These are phyloP conservation scores for Colletotrichum plurivorum DNA, from an alignment of 2,329 filamentous ascomycete species.

Conservation along the genomic window DNA sequence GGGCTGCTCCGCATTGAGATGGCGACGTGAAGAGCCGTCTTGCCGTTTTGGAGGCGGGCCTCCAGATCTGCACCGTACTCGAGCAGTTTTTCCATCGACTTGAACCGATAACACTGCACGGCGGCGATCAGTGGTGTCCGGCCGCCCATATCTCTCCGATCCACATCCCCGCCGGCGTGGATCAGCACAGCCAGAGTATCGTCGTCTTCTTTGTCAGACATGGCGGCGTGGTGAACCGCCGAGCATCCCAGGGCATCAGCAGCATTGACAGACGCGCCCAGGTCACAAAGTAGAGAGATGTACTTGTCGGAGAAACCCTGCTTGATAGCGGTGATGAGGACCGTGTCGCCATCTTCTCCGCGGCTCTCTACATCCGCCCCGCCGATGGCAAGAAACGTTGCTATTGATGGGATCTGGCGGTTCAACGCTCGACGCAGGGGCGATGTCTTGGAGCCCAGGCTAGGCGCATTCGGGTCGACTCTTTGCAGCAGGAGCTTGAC, in stretches of 20 bases:
- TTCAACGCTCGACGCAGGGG: conserved; percentile 44
- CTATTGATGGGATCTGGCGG: conserved; percentile 40
- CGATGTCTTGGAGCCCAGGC: conserved; percentile 33
- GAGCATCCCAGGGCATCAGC: conserved; percentile 42
- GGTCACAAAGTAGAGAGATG: conserved; percentile 43
- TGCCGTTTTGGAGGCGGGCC: conserved; percentile 38
- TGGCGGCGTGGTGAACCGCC: conserved; percentile 44
- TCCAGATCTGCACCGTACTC: conserved; percentile 45
- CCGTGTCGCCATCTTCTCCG: conserved; percentile 40
- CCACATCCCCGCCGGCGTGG: conserved; percentile 42
- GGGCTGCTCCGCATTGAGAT: conserved; percentile 40
- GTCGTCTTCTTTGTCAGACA: conserved; percentile 39
- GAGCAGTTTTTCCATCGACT: conserved; percentile 39
- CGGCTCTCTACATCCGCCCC: conserved; percentile 43
- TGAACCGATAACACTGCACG: conserved; percentile 38
- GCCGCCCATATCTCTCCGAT: conserved; percentile 39
- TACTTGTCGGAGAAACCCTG: conserved; percentile 43
- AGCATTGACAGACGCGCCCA: conserved; percentile 43
- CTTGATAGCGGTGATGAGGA: conserved; percentile 42
- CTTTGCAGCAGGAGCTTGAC: conserved; percentile 42
- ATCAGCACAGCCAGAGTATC: conserved; percentile 43
- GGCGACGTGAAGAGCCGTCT: conserved; percentile 44
- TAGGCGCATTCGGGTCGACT: conserved; percentile 42
- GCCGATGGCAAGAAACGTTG: conserved; percentile 42
- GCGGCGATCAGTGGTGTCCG: conserved; percentile 44